These are phyloP conservation scores for Stemphylium lycopersici DNA, from an alignment of 2,329 filamentous ascomycete genomes.

Conservation along the genomic window DNA sequence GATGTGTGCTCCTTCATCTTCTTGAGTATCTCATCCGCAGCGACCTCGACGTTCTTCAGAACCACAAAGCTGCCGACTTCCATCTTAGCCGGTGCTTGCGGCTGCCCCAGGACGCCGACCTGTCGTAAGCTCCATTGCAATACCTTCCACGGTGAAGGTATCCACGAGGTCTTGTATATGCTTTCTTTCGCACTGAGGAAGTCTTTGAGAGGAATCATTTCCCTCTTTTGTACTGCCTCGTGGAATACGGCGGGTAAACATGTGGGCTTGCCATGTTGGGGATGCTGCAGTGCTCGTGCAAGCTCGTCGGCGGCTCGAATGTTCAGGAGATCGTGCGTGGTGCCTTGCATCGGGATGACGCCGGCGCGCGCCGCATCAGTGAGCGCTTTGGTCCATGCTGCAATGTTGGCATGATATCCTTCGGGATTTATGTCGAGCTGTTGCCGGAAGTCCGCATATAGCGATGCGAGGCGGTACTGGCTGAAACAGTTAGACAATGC, in stretches of 20 bases:
- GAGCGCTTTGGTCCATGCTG: slow-evolving; percentile 78
- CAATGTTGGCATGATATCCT: slow-evolving; percentile 79
- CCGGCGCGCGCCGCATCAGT: slow-evolving; percentile 71
- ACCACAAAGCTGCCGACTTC: slow-evolving; percentile 70
- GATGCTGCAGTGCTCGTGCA: slow-evolving; percentile 72
- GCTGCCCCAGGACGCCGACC: slow-evolving; percentile 61
- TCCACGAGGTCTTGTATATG: slow-evolving; percentile 74
- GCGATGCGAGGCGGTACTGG: slow-evolving; percentile 78
- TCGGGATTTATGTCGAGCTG: slow-evolving; percentile 81
- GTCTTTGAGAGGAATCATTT: slow-evolving; percentile 72
- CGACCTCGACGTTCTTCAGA: slow-evolving; percentile 66
- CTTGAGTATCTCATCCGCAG: slow-evolving; percentile 51
- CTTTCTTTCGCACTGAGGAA: slow-evolving; percentile 71
- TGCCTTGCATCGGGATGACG: slow-evolving; percentile 54
- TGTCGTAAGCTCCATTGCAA: slow-evolving; percentile 77
- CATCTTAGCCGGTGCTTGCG: slow-evolving; percentile 60
- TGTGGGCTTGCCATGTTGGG: slow-evolving; percentile 80
- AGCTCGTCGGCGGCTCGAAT: slow-evolving; percentile 67
- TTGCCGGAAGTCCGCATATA: slow-evolving; percentile 84
- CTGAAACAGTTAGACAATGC: slow-evolving; percentile 28
- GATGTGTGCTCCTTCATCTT: slow-evolving; percentile 44
- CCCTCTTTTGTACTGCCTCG: slow-evolving; percentile 72
- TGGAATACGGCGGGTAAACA: slow-evolving; percentile 78
- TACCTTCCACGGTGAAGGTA: slow-evolving; percentile 71
- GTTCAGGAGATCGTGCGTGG: slow-evolving; percentile 55